phyloP scores from a whole-genome alignment of 352 stramenopile species.

The Aphanomyces stellatus region DNA sequence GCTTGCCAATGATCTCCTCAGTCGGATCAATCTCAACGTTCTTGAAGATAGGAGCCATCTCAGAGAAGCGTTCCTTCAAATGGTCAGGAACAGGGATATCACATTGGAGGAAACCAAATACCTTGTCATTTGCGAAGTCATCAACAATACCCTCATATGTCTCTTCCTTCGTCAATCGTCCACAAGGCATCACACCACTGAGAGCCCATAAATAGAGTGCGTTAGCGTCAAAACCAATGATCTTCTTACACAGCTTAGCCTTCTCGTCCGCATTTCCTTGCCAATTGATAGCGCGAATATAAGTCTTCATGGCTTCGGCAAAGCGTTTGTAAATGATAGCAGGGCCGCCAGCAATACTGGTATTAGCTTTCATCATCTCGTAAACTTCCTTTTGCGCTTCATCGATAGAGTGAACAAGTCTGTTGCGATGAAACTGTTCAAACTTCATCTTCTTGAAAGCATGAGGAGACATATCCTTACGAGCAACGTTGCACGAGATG shows the following conservation, averaged over 20 bases:
- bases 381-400: constrained; percentile 23
- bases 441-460: constrained; percentile 23
- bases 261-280: constrained; percentile 22
- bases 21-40: constrained; percentile 24
- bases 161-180: constrained; percentile 20
- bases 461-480: constrained; percentile 27
- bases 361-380: constrained; percentile 23
- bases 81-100: constrained; percentile 30
- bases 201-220: constrained; percentile 29
- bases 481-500: constrained; percentile 21
- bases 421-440: constrained; percentile 21
- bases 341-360: constrained; percentile 22
- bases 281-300: constrained; percentile 28
- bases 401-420: constrained; percentile 22
- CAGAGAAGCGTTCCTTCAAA: constrained; percentile 29
- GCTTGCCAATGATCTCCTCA: constrained; percentile 22
- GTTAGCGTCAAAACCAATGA: constrained; percentile 26
- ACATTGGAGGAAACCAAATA: constrained; percentile 33
- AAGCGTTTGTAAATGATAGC: constrained; percentile 25
- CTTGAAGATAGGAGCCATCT: constrained; percentile 37
- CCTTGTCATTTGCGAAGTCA: constrained; percentile 28
- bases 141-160: constrained; percentile 26
- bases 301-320: no score
- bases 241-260: constrained; percentile 23
- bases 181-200: constrained; percentile 30